A percentile compares a stretch with the other conserved stretches of the same genome.
Evolutionary conservation across 1,139 yeast genomes (phyloP).

Genomic region (Ogataea hybrid): DNA sequence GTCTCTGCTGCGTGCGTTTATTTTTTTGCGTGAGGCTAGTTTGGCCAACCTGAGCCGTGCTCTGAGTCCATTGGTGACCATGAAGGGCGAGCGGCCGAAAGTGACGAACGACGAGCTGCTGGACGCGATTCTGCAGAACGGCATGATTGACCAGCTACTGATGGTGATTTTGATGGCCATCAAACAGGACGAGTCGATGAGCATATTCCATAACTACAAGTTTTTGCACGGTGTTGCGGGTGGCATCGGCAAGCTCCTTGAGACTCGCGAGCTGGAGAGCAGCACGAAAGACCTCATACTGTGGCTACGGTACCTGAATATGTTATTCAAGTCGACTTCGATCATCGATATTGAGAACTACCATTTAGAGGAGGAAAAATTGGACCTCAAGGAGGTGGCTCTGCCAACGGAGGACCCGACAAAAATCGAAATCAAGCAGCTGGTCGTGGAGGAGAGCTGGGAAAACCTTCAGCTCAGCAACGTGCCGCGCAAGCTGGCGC

Average conservation of each 20-base stretch:
- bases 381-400: constrained; percentile 27
- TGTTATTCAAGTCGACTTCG: constrained; percentile 31
- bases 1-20: constrained; percentile 22
- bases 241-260: constrained; percentile 20
- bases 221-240: constrained; percentile 22
- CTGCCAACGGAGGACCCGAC: constrained; percentile 26
- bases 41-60: constrained; percentile 21
- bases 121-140: constrained; percentile 21
- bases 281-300: constrained; percentile 18
- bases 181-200: constrained; percentile 30
- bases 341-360: constrained; percentile 32
- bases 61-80: constrained; percentile 18
- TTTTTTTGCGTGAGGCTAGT: constrained; percentile 27
- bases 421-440: constrained; percentile 27
- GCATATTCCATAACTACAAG: constrained; percentile 30
- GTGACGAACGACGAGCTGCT: constrained; percentile 14
- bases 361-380: constrained; percentile 26
- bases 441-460: constrained; percentile 19
- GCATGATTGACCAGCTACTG: constrained; percentile 26
- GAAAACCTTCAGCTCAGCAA: constrained; percentile 8
- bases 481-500: constrained; percentile 26
- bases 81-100: constrained; percentile 8
- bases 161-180: constrained; percentile 29
- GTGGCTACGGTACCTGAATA: constrained; percentile 29
- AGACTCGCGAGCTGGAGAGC: constrained; percentile 15